Conservation (phyloP, 345 rosid genomes). For the Garcia nutans region DNA sequence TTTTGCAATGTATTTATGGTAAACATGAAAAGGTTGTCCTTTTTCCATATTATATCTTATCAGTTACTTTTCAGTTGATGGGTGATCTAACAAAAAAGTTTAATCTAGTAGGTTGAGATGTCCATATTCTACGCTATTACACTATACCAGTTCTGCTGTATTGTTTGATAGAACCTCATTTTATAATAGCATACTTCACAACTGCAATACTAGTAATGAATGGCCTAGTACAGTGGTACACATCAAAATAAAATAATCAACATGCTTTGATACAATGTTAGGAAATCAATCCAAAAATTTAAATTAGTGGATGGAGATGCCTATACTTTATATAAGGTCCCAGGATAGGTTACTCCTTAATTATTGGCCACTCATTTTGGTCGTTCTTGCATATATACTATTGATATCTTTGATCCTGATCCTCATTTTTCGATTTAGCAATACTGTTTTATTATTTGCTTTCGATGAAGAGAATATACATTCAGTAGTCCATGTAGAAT, state of each 20-base stretch:
- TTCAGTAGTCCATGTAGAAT: background rate
- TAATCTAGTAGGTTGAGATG: background rate
- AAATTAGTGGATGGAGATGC: conserved; percentile 1
- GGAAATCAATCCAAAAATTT: background rate
- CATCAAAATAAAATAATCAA: background rate
- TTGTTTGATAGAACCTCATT: background rate
- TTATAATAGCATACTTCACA: background rate
- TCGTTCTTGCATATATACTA: background rate
- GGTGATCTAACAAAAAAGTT: background rate
- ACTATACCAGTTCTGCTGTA: background rate
- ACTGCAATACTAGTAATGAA: background rate
- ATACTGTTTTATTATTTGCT: background rate
- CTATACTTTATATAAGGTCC: background rate
- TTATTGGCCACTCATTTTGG: background rate
- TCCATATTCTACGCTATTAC: background rate
- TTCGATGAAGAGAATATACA: background rate
- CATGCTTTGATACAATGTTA: background rate
- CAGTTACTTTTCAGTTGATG: background rate
- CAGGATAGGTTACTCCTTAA: background rate
- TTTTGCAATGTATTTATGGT: background rate
- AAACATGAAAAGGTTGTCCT: background rate
- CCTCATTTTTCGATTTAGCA: background rate
- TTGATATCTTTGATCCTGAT: background rate
- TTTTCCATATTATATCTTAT: background rate
- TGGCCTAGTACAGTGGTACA: background rate